Base-by-base conservation (phyloP, 345 rosid species). In the Ceriops tagal region DNA sequence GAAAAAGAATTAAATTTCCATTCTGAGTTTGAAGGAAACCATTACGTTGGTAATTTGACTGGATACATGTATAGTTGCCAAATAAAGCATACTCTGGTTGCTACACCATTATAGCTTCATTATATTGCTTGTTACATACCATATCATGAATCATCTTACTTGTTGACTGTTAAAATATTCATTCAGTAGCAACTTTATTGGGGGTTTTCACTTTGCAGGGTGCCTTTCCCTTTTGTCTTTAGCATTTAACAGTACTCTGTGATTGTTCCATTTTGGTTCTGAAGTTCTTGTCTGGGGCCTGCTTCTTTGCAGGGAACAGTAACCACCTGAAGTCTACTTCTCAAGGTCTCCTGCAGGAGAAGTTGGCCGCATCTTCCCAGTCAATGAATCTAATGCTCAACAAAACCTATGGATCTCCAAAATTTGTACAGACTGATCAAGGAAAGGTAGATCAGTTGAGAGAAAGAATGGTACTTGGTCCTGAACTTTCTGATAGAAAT, bases 251-350 rank as follows among this genome's bases (percentile, higher is more conserved):
- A 35, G 37, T 65, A 18, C 51, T 65, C 52, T 61, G 57, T 61
- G 53, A 31, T 62, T 63, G 31, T 57, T 69, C 30, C 59, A 31
- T 64, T 64, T 57, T 61, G 34, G 35, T 70, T 67, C 58, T 75
- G 67, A 75, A 71, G 64, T 71, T 59, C 69, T 78, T 51, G 72
- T 60, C 61, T 72, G 69, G 46, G 70, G 62, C 6, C 66, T 16
- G 67, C 63, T 71, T 58, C 68, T 53, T 79, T 58, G 69, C 84
- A 91, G 98, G 89, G 74, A 67, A 82, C 20, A 52, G 58, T 35
- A 88, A 74, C 69, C 83, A 64, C 72, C 67, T 72, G 67, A 77
- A 43, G 37, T 78, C 88, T 80, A 75, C 61, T 80, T 70, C 81
- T 72, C 85, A 66, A 62, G 73, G 72, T 78, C 68, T 70, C 64